Evolutionary conservation across 768 basidiomycete species (phyloP), one percentile per base, ranked within the genome.

Genomic region (Boletus fagicola): DNA sequence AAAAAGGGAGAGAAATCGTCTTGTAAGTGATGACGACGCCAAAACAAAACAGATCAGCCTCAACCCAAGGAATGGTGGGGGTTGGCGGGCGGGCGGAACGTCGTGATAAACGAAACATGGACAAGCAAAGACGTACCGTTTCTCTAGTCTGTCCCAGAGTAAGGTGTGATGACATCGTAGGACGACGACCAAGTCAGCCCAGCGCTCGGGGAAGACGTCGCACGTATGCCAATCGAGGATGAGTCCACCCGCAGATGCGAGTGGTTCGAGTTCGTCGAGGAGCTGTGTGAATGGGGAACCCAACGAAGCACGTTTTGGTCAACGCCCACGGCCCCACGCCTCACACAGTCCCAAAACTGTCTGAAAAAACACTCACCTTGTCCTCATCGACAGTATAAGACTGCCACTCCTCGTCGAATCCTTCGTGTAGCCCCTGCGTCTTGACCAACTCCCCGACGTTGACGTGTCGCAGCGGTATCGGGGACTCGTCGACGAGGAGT

Each of bases 161-260:
- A 81, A 75, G 5, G 87, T 81, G 70, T 98, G 96, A 67, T 97
- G 80, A 65, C 95, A 98, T 12, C 88, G 84, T 9, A 98, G 76
- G 35, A 98, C 94, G 39, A 98, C 86, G 47, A 97, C 94, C 31
- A 98, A 80, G 74, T 99, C 97, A 24, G 90, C 80, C 97, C 97
- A 98, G 55, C 96, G 83, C 73, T 99, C 94, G 0, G 97, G 97
- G 64, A 95, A 99, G 36, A 86, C 73, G 60, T 94, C 94, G 74
- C 92, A 94, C 22, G 90, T 90, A 69, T 97, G 94, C 92, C 94
- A 96, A 73, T 97, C 94, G 30, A 97, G 85, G 54, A 97, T 84
- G 59, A 94, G 74, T 18, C 92, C 92, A 10, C 93, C 94, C 44
- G 74, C 76, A 0, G 80, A 73, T 0, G 81, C 82, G 28, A 89